Percentiles rank a stretch among this genome's conserved stretches.
Conservation (phyloP, 140 eudicot genomes). For the Senecio squalidus region DNA sequence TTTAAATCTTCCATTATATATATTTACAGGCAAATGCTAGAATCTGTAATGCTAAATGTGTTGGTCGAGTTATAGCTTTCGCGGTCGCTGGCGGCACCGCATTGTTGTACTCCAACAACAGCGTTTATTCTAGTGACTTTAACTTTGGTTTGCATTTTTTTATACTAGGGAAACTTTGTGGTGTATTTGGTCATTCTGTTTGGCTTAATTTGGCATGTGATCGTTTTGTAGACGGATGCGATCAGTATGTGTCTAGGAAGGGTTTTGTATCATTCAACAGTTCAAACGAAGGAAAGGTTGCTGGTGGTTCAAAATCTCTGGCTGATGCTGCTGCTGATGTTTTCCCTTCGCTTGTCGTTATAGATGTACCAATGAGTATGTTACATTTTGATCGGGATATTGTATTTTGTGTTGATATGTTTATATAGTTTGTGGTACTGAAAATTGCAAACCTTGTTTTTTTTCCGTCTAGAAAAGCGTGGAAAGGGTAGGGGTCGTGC, state of each 20-base stretch:
- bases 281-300: conserved; percentile 5
- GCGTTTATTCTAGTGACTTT: background rate
- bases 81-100: background rate
- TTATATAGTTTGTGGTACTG: no score
- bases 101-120: background rate
- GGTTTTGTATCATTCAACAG: background rate
- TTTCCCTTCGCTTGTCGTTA: conserved; percentile 6
- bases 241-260: background rate
- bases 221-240: background rate
- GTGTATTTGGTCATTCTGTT: background rate
- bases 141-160: background rate
- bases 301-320: conserved; percentile 12
- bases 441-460: background rate
- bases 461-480: conserved; percentile 1
- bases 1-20: no score
- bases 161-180: background rate
- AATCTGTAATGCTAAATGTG: background rate
- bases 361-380: conserved; percentile 11
- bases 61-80: background rate
- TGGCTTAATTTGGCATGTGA: no score
- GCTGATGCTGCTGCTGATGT: conserved; percentile 17
- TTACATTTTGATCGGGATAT: no score
- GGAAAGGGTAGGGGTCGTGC: background rate
- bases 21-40: conserved; percentile 1
- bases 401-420: no score